Base-by-base conservation (phyloP, 352 stramenopile species). In the Phytophthora vignae region DNA sequence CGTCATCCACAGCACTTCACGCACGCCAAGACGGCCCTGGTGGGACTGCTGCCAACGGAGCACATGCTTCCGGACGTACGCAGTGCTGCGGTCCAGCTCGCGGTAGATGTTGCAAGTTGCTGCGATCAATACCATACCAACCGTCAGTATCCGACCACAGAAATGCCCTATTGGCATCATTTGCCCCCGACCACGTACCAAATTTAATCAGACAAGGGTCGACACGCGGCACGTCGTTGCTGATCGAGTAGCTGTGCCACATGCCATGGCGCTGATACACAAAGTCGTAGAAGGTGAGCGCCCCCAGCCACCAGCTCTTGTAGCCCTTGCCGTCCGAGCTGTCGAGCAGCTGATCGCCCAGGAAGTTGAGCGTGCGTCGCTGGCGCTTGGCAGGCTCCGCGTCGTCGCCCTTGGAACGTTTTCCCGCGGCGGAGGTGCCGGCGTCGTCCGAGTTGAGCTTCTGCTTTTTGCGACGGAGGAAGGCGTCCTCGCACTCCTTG, bases 41-140 rank as follows among this genome's bases (percentile, higher is more conserved):
- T 94, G 87, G 4, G 74, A 71, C 42, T 91, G 78, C 57, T 94
- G 87, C 87, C 87, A 94, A 78, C 85, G 80, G 55, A 95, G 64
- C 42, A 90, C 86, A 64, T 90, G 81, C 78, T 95, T 95, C 22
- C 88, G 86, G 33, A 95, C 65, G 68, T 92, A 95, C 15, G 88
- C 85, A 15, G 88, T 94, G 61, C 85, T 94, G 53, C 88, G 86
- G 65, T 95, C 88, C 15, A 95, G 74, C 66, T 94, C 86, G 17
- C 88, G 88, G 73, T 95, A 95, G 25, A 93, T 90, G 71, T 95
- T 95, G 73, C 88, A 93, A 3, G 83, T 92, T 69, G 85, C 87
- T 94, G 22, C 21, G 57, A 42, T 55, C 3, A 27, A 48, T 2
- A 53, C 21, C 64, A 55, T 46, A 36, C 14, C 11, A 60, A 19